Evolutionary conservation across 768 basidiomycete genomes (phyloP).

Genomic region (Termitomyces sp.): DNA sequence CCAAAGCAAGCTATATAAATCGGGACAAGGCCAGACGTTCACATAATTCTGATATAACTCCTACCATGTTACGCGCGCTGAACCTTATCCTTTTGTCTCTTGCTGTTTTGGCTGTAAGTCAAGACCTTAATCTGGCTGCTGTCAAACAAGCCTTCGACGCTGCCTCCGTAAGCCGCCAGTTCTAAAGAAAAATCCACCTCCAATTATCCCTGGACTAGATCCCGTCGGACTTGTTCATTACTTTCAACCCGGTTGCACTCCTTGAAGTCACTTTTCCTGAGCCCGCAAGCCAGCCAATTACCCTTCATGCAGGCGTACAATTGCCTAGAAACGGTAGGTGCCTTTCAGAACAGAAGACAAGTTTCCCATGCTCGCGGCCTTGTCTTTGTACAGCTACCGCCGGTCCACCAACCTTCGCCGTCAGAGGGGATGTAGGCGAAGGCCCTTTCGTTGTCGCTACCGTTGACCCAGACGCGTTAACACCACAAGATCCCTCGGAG

Average conservation of each 20-base stretch:
- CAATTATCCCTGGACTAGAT: constrained; percentile 19
- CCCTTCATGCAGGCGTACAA: constrained; percentile 29
- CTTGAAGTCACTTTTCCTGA: constrained; percentile 31
- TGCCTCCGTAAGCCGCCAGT: constrained; percentile 16
- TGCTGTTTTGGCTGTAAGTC: constrained; percentile 14
- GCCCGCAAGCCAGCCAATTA: constrained; percentile 20
- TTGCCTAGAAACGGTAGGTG: constrained; percentile 27
- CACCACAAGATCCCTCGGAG: constrained; percentile 35
- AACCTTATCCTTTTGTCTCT: constrained; percentile 9
- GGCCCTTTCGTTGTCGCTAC: constrained; percentile 45
- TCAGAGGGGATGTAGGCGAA: constrained; percentile 16
- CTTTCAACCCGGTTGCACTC: constrained; percentile 29
- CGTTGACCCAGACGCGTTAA: constrained; percentile 48
- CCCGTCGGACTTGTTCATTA: constrained; percentile 23
- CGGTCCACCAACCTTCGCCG: constrained; percentile 28
- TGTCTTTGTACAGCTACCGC: constrained; percentile 26
- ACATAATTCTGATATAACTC: background rate
- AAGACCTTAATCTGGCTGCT: constrained; percentile 17
- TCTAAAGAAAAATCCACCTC: background rate
- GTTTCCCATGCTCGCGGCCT: background rate
- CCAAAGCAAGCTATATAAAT: background rate
- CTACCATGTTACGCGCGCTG: constrained; percentile 7
- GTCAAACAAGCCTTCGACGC: constrained; percentile 22
- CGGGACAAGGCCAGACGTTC: background rate
- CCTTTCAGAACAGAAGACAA: too few relatives aligned